Base-by-base conservation (phyloP, 805 yeast genomes). In the Suhomyces sp. region DNA sequence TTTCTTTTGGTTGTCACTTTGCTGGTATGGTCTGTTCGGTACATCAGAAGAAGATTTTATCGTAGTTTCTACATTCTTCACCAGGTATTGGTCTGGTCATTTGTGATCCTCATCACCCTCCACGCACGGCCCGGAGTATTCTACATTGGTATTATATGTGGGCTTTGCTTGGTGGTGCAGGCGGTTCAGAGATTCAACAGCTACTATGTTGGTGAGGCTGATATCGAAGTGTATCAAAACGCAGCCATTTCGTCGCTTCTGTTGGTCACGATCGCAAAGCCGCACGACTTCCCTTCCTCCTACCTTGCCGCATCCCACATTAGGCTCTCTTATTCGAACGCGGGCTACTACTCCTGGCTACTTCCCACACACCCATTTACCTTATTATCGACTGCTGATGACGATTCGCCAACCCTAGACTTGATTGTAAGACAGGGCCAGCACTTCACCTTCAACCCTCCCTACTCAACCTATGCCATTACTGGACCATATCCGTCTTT, bases 71-170 rank as follows among this genome's bases (percentile, higher is more conserved):
- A 84, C 62, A 47, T 81, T 2, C 56, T 76, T 17, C 96, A 88
- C 64, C 79, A 83, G 50, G 35, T 81, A 4, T 72, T 82, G 2
- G 75, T 82, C 7, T 70, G 81, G 68, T 29, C 69, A 1, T 73
- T 79, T 51, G 66, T 85, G 4, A 57, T 74, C 1, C 57, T 82
- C 23, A 74, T 82, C 5, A 73, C 76, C 1, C 70, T 79, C 49
- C 96, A 88, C 67, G 88, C 94, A 1, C 77, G 93, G 55, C 93
- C 93, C 0, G 84, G 85, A 0, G 88, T 86, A 1, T 59, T 70
- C 0, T 57, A 73, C 17, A 68, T 68, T 38, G 62, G 74, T 3
- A 31, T 56, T 2, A n/a, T 70, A 6, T 55, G 58, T 33, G 41
- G 57, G 9, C 29, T 56, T 1, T 48, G 72, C 47, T 56, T 83